Evolutionary conservation across 2,329 filamentous ascomycete genomes (phyloP).

Genomic region (Akanthomyces lecanii): DNA sequence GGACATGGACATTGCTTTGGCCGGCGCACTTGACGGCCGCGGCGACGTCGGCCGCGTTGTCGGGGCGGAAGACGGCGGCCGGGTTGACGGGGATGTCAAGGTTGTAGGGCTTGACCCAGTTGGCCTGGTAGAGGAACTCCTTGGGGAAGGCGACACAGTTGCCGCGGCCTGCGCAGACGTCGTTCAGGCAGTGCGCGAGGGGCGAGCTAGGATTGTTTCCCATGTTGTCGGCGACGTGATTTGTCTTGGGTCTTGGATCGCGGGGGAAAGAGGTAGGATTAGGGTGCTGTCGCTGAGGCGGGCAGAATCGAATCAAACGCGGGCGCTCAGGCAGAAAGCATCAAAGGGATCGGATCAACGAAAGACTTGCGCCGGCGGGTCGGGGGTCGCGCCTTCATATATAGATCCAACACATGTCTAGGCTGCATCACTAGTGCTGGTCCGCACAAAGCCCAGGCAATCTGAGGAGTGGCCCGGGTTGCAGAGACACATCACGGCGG

Average conservation of each 20-base stretch:
- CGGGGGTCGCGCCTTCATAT: background rate
- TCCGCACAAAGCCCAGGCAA: too few relatives aligned
- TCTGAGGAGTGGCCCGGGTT: too few relatives aligned
- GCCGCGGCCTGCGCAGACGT: conserved; percentile 41
- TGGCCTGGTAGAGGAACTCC: conserved; percentile 40
- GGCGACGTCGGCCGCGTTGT: conserved; percentile 49
- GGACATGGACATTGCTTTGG: conserved; percentile 47
- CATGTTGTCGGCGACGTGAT: conserved; percentile 30
- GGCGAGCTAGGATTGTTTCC: conserved; percentile 36
- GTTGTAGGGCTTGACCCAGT: conserved; percentile 52
- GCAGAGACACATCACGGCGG: too few relatives aligned
- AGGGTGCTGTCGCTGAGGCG: background rate
- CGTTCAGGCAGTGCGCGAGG: conserved; percentile 42
- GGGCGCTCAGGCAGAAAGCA: background rate
- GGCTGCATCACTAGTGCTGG: background rate
- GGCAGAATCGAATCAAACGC: background rate
- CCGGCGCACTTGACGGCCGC: conserved; percentile 55
- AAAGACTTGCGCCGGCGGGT: background rate
- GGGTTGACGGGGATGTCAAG: conserved; percentile 48
- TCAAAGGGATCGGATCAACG: background rate
- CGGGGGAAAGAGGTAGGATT: background rate
- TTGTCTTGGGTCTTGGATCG: background rate
- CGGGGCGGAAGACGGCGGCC: conserved; percentile 52
- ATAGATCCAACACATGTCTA: background rate
- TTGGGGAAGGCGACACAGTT: conserved; percentile 45